phyloP scores from a whole-genome alignment of 495 filamentous ascomycete genomes.

The Tuber borchii region DNA sequence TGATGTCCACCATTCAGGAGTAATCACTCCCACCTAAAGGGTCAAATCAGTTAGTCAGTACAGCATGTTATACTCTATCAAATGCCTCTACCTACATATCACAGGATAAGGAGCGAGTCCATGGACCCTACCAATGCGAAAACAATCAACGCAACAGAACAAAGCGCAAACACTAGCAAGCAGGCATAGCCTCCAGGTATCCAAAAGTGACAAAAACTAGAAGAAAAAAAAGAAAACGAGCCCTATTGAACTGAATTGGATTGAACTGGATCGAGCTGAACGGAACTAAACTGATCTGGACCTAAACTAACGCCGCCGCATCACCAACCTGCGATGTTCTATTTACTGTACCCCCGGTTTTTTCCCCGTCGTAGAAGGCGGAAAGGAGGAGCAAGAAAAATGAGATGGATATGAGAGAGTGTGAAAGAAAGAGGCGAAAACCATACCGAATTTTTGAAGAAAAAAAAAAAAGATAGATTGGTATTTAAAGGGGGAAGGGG shows the following conservation, averaged over 20 bases:
- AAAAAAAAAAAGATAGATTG: background rate
- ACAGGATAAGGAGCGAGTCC: background rate
- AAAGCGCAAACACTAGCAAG: background rate
- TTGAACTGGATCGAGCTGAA: background rate
- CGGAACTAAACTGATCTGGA: background rate
- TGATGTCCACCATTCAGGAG: background rate
- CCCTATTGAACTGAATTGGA: background rate
- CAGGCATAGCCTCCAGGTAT: slow-evolving; percentile 1
- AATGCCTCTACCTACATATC: background rate
- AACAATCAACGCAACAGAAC: background rate
- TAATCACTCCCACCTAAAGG: background rate
- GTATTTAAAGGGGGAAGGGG: background rate
- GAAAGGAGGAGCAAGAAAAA: background rate
- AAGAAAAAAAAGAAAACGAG: background rate
- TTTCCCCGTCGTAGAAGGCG: background rate
- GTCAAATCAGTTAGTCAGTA: background rate
- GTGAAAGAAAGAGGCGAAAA: background rate
- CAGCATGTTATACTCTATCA: slow-evolving; percentile 1
- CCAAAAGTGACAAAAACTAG: background rate
- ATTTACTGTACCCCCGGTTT: slow-evolving; percentile 6
- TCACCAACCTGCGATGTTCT: background rate
- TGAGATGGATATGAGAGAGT: background rate
- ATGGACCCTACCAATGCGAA: background rate
- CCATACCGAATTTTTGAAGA: background rate
- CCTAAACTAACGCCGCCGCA: slow-evolving; percentile 1